These are phyloP conservation scores for Boechera retrofracta DNA, from an alignment of 345 rosid species.

Conservation along the genomic window DNA sequence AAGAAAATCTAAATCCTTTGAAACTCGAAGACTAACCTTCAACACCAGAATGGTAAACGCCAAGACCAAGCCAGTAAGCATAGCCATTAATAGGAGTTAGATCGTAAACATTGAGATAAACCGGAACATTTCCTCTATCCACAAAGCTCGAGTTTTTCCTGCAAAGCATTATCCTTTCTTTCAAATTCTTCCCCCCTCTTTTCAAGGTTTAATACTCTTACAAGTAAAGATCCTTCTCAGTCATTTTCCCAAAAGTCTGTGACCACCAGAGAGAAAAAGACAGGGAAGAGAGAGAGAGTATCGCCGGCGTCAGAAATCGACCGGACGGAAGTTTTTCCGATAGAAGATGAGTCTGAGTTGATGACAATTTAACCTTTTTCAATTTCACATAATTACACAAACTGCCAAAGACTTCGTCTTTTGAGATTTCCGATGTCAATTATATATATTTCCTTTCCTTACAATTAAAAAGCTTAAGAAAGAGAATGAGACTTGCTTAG, in stretches of 20 bases:
- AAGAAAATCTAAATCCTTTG: not conserved
- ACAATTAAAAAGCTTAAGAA: not conserved
- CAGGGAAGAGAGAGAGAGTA: not conserved
- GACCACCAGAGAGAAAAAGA: not conserved
- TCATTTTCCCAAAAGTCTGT: not conserved
- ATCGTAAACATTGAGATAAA: slow-evolving; percentile 93
- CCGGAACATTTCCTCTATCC: slow-evolving; percentile 85
- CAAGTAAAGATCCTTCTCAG: not conserved
- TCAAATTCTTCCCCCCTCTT: not conserved
- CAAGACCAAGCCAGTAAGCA: slow-evolving; percentile 97
- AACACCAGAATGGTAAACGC: slow-evolving; percentile 97
- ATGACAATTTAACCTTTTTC: slow-evolving; percentile 37
- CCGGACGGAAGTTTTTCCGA: slow-evolving; percentile 39
- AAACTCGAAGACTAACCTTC: slow-evolving; percentile 66
- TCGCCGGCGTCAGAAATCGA: slow-evolving; percentile 31
- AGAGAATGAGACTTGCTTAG: slow-evolving; percentile 10
- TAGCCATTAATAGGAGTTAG: slow-evolving; percentile 94
- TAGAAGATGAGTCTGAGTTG: slow-evolving; percentile 31
- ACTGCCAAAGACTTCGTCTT: slow-evolving; percentile 40
- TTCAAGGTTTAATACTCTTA: not conserved
- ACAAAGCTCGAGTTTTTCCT: slow-evolving; percentile 55
- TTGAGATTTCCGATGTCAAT: slow-evolving; percentile 37
- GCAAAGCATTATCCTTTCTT: slow-evolving; percentile 62
- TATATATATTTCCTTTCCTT: slow-evolving; percentile 18
- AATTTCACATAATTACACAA: slow-evolving; percentile 31